Base-by-base conservation (phyloP, 441 rosid genomes). In the Dalechampia spathulata region DNA sequence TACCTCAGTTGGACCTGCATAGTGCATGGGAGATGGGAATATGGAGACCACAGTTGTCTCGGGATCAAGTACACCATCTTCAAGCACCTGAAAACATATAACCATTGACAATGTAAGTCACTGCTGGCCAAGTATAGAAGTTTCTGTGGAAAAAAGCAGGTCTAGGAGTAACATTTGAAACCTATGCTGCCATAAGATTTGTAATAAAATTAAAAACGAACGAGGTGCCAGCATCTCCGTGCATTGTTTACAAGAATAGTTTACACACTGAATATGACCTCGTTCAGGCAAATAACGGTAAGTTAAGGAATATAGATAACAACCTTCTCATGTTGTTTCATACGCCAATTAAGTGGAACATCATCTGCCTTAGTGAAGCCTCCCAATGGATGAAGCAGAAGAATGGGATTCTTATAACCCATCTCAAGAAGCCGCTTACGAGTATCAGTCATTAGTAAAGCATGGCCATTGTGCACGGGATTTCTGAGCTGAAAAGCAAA, bases 1-100 rank as follows among this genome's bases (percentile, higher is more conserved):
- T 65, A 92, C 99, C 81, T 92, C 97, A 0, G 99, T 89, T 16
- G 99, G 99, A 62, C 99, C 99, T 37, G 94, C 95, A 61, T 92
- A 92, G 71, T 83, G 96, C 97, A 92, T 92, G 4, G 99, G 99
- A 40, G 96, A 92, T 3, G 99, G 97, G 72, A 92, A 92, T 56
- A 92, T 89, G 11, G 98, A 88, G 61, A 92, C 93, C 14, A 92
- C 87, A 6, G 96, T 92, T 1, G 96, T 92, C 67, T 88, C 96
- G 16, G 98, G 98, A 80, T 89, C 95, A 65, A 89, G 97, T 58
- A 92, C 87, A 28, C 98, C 98, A 4, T 86, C 98, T 73, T 88
- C 94, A 58, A 92, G 74, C 61, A 88, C 98, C 96, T 91, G 73
- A 60, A 27, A 23, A 55, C n/a, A 36, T 48, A 52, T 46, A 17